phyloP scores from a whole-genome alignment of 495 filamentous ascomycete species.

The Ascodesmis nigricans region DNA sequence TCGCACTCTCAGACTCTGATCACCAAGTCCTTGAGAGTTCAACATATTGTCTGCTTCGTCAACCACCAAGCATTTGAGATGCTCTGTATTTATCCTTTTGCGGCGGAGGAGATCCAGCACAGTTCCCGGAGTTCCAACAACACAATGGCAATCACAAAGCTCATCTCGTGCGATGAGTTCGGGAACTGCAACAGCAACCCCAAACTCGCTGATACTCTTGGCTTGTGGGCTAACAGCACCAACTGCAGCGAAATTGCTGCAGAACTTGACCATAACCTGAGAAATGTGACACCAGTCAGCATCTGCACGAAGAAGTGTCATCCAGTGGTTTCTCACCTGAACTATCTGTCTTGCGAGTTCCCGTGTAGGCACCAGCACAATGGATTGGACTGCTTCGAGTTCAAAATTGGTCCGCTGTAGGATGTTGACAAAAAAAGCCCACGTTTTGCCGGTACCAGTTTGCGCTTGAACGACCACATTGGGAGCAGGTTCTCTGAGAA shows the following conservation, averaged over 20 bases:
- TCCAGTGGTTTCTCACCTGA: too few species aligned
- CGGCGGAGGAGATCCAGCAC: constrained; percentile 65
- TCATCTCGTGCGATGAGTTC: constrained; percentile 35
- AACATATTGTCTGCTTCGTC: constrained; percentile 96
- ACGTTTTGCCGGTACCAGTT: constrained; percentile 96
- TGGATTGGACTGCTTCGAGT: constrained; percentile 52
- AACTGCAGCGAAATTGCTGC: constrained; percentile 28
- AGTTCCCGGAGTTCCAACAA: constrained; percentile 89
- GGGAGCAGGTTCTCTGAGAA: constrained; percentile 55
- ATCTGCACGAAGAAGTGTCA: too few species aligned
- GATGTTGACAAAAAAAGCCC: constrained; percentile 82
- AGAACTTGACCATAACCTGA: constrained; percentile 57
- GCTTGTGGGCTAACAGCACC: background rate
- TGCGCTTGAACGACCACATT: constrained; percentile 97
- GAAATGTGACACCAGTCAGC: constrained; percentile 70
- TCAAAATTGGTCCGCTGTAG: constrained; percentile 58
- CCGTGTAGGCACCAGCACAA: constrained; percentile 78
- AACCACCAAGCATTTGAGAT: constrained; percentile 58
- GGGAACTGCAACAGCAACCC: constrained; percentile 61
- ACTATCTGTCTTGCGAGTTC: constrained; percentile 93
- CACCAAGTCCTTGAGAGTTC: constrained; percentile 80
- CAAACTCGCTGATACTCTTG: constrained; percentile 26
- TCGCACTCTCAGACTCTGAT: constrained; percentile 82
- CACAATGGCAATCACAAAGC: constrained; percentile 41
- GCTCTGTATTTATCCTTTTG: constrained; percentile 38